A percentile compares a stretch with the other conserved stretches of the same genome.
These are phyloP conservation scores for Raddia guianensis DNA, from an alignment of 176 grass and related monocot species.

Conservation along the genomic window DNA sequence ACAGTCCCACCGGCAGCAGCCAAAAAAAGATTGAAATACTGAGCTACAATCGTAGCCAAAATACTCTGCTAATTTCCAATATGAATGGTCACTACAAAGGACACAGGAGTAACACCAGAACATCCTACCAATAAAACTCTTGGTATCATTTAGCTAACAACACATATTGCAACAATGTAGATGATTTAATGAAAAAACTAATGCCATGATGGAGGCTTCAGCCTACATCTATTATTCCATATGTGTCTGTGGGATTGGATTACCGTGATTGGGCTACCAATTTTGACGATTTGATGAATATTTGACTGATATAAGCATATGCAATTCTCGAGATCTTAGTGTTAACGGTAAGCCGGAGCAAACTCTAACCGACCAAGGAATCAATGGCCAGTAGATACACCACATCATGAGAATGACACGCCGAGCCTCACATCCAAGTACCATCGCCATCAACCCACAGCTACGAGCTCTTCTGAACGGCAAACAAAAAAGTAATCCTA, in stretches of 20 bases:
- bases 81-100: neutral
- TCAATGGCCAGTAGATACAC: neutral
- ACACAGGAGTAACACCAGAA: neutral
- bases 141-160: neutral
- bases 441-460: neutral
- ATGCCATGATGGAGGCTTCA: neutral
- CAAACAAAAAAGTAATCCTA: neutral
- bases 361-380: slow-evolving; percentile 12
- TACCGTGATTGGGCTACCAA: neutral
- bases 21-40: neutral
- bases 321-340: too few species aligned
- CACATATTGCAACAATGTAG: neutral
- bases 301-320: neutral
- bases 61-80: neutral
- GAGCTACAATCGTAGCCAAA: neutral
- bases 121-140: neutral
- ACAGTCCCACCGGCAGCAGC: neutral
- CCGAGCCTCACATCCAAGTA: slow-evolving; percentile 16
- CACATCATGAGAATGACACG: neutral
- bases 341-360: neutral
- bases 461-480: neutral
- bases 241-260: neutral
- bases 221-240: neutral
- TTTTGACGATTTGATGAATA: neutral
- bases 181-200: neutral